These are phyloP conservation scores for Pseudogymnoascus sp. DNA, from an alignment of 2,329 filamentous ascomycete genomes.

Conservation along the genomic window DNA sequence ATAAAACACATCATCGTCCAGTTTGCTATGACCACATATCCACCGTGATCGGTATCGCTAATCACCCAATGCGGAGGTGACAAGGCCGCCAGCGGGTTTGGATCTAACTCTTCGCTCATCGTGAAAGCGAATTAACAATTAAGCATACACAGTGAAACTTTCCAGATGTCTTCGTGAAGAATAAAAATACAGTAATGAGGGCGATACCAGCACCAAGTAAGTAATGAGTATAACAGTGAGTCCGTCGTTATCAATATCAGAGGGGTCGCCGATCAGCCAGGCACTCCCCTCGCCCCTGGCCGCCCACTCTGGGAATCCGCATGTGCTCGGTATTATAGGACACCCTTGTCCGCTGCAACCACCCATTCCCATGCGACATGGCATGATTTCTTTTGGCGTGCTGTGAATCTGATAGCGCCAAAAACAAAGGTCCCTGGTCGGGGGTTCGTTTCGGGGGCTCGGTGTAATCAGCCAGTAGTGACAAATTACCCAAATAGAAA, in stretches of 20 bases:
- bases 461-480: background rate
- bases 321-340: background rate
- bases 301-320: background rate
- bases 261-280: background rate
- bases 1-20: constrained; percentile 8
- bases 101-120: background rate
- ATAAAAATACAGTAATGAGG: background rate
- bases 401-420: background rate
- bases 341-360: background rate
- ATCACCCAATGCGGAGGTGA: constrained; percentile 4
- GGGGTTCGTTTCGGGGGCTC: background rate
- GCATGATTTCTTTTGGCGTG: background rate
- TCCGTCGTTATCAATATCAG: background rate
- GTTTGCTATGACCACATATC: constrained; percentile 2
- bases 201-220: background rate
- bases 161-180: background rate
- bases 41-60: background rate
- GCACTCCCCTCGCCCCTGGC: background rate
- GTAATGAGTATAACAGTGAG: background rate
- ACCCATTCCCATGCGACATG: background rate
- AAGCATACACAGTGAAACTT: background rate
- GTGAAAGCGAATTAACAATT: background rate
- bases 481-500: constrained; percentile 1
- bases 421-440: background rate
- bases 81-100: constrained; percentile 1